A percentile compares a stretch with the other conserved stretches of the same genome.
phyloP scores from a whole-genome alignment of 1,139 yeast species.

The Pichia terricola region DNA sequence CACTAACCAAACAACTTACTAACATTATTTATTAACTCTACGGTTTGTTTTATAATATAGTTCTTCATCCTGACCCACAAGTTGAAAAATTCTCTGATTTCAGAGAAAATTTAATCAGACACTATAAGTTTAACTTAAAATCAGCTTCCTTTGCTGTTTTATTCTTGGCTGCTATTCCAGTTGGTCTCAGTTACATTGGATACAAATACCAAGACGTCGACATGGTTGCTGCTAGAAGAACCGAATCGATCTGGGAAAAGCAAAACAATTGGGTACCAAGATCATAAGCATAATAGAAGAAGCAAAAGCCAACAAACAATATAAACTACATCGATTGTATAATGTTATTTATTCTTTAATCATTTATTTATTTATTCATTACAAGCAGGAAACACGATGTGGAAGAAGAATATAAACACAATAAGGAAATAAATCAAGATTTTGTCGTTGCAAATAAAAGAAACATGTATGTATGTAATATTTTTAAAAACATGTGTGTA shows the following conservation, averaged over 20 bases:
- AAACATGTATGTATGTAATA: no score
- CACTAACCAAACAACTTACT: no score
- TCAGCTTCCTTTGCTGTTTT: conserved; percentile 24
- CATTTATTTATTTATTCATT: conserved; percentile 3
- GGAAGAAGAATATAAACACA: no score
- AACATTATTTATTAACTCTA: no score
- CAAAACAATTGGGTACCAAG: conserved; percentile 26
- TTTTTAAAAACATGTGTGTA: no score
- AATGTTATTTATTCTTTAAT: conserved; percentile 1
- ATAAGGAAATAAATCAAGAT: no score
- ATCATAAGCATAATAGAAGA: conserved; percentile 10
- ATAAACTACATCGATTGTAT: background rate
- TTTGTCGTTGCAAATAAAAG: no score
- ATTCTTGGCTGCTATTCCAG: conserved; percentile 27
- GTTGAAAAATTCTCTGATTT: conserved; percentile 25
- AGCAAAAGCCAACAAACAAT: background rate
- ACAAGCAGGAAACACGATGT: background rate
- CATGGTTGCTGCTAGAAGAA: conserved; percentile 23
- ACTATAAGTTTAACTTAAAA: conserved; percentile 25
- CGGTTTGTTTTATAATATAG: conserved; percentile 8
- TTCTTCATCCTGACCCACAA: conserved; percentile 22
- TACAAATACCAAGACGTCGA: conserved; percentile 24
- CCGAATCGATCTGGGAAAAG: conserved; percentile 16
- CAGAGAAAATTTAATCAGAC: conserved; percentile 25
- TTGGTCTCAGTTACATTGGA: conserved; percentile 24